Base-by-base conservation (phyloP, 805 yeast genomes). In the Kazachstania martiniae region DNA sequence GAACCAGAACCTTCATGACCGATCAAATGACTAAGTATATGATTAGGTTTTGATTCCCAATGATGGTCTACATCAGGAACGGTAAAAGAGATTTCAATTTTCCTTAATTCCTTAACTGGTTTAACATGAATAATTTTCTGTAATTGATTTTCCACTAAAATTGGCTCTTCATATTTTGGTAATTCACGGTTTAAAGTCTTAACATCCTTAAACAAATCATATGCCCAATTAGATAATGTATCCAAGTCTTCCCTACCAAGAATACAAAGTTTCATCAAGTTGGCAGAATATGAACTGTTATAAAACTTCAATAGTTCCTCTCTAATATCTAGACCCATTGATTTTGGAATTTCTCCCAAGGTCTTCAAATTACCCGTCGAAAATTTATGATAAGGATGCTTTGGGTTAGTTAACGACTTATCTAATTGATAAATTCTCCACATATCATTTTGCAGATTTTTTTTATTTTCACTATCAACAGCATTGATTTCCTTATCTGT, bases 1-100 rank as follows among this genome's bases (percentile, higher is more conserved):
- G 95, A 85, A 2, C 97, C 97, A 30, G 77, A 67, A 29, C 91
- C 82, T 60, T 89, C 98, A 56, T 89, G 97, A 25, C 97, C 97
- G 29, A 89, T 61, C 33, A 91, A 63, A 54, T 91, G 96, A 14
- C 87, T 72, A 42, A 63, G 69, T 56, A 85, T 81, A 35, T 68
- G 72, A 5, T 72, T 66, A 0, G 96, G 94, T 43, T 74, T 74
- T 16, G 69, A 66, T 33, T 70, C 68, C 82, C 87, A 82, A 31
- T 61, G 54, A 17, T 68, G 70, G 32, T 71, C 70, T 42, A 77
- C 77, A 48, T 82, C 86, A n/a, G 95, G 95, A 9, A 82, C 71
- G 32, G 70, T 63, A 56, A 91, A 91, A 2, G 71, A 55, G 10
- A 91, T 37, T 40, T 75, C 79, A 27, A 91, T 52, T 38, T 69